A percentile compares a stretch with the other conserved stretches of the same genome.
phyloP scores from a whole-genome alignment of 2,329 filamentous ascomycete species.

The Coleophoma eucalyptorum region DNA sequence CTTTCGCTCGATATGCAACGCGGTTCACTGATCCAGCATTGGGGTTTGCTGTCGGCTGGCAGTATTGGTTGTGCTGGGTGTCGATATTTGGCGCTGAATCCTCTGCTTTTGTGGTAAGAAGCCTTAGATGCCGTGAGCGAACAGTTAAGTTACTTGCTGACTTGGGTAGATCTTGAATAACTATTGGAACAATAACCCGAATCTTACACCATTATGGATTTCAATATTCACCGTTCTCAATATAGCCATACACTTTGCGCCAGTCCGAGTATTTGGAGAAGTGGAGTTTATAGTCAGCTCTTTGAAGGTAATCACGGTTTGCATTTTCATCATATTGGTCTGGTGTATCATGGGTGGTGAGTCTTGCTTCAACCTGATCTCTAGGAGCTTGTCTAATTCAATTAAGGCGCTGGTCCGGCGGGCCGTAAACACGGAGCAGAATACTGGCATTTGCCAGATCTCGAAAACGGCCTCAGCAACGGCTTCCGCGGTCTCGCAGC shows the following conservation, averaged over 20 bases:
- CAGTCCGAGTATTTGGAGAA: conserved; percentile 67
- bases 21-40: conserved; percentile 41
- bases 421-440: conserved; percentile 37
- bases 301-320: conserved; percentile 68
- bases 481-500: conserved; percentile 55
- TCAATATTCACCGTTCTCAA: conserved; percentile 67
- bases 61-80: conserved; percentile 74
- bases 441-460: conserved; percentile 47
- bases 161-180: conserved; percentile 55
- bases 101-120: conserved; percentile 50
- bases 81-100: conserved; percentile 68
- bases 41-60: conserved; percentile 73
- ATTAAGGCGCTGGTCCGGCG: conserved; percentile 45
- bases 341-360: conserved; percentile 56
- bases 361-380: not conserved
- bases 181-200: conserved; percentile 60
- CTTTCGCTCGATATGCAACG: conserved; percentile 24
- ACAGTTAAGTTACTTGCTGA: not conserved
- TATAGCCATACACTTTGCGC: conserved; percentile 62
- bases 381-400: too few relatives aligned
- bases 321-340: conserved; percentile 70
- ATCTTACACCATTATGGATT: conserved; percentile 61
- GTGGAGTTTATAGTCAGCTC: conserved; percentile 74
- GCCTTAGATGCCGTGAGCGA: too few relatives aligned
- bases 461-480: conserved; percentile 31